Evolutionary conservation across 192 early-diverging fungal genomes (phyloP).

Genomic region (Pilaira anomala): DNA sequence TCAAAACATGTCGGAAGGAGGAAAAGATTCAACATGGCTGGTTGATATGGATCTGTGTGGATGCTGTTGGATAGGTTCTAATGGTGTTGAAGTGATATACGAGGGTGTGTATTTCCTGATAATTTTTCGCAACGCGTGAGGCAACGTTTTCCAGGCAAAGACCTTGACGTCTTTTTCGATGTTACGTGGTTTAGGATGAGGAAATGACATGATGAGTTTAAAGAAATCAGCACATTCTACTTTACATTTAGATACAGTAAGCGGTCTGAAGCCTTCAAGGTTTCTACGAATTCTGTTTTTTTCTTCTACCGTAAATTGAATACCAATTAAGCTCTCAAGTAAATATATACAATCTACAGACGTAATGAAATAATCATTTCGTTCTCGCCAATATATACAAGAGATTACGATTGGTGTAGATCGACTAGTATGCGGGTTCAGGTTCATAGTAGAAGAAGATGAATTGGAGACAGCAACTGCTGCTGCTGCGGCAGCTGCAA

Average conservation of each 20-base stretch:
- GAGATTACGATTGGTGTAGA: slow-evolving; percentile 62
- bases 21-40: no score
- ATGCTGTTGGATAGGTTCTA: slow-evolving; percentile 28
- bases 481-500: neutral
- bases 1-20: no score
- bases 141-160: slow-evolving; percentile 71
- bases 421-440: neutral
- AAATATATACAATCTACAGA: slow-evolving; percentile 77
- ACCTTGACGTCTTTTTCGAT: slow-evolving; percentile 90
- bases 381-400: slow-evolving; percentile 76
- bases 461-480: neutral
- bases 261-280: slow-evolving; percentile 73
- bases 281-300: slow-evolving; percentile 88
- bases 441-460: neutral
- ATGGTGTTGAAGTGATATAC: slow-evolving; percentile 40
- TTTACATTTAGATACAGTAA: slow-evolving; percentile 75
- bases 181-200: slow-evolving; percentile 79
- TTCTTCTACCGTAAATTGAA: slow-evolving; percentile 76
- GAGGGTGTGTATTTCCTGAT: slow-evolving; percentile 67
- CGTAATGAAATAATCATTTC: slow-evolving; percentile 73
- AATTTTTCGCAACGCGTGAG: slow-evolving; percentile 72
- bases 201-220: slow-evolving; percentile 78
- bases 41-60: slow-evolving; percentile 11
- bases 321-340: slow-evolving; percentile 69
- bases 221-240: slow-evolving; percentile 72